phyloP scores from a whole-genome alignment of 257 asterid species.

The Lantana camara region DNA sequence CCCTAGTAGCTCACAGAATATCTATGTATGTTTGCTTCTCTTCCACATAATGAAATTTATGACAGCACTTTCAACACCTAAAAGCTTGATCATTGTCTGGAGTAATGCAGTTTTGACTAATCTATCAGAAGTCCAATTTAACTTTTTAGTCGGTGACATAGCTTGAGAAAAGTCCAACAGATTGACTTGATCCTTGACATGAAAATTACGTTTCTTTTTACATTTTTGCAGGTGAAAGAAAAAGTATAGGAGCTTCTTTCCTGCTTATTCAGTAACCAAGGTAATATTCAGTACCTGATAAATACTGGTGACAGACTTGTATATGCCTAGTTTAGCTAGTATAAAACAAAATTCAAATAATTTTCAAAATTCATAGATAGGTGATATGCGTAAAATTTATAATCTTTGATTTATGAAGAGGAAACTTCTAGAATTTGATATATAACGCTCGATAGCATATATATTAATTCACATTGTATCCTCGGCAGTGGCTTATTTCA shows the following conservation, averaged over 20 bases:
- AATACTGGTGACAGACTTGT: too few relatives aligned
- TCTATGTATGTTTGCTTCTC: background rate
- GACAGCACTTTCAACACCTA: background rate
- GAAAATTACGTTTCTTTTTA: background rate
- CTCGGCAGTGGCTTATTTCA: too few relatives aligned
- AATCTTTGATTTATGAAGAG: too few relatives aligned
- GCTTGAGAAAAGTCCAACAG: background rate
- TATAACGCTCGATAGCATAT: too few relatives aligned
- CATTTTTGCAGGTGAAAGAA: background rate
- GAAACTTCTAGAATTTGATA: too few relatives aligned
- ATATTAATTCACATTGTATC: too few relatives aligned
- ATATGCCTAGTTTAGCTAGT: too few relatives aligned
- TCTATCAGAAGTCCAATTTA: background rate
- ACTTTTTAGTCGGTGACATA: background rate
- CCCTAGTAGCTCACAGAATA: background rate
- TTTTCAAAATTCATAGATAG: too few relatives aligned
- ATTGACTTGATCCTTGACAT: background rate
- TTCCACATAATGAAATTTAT: background rate
- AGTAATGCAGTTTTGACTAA: background rate
- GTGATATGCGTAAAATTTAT: too few relatives aligned
- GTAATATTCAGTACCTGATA: too few relatives aligned
- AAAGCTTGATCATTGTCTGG: background rate
- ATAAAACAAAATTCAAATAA: too few relatives aligned
- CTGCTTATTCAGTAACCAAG: too few relatives aligned
- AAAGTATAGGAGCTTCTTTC: background rate